Evolutionary conservation across 768 basidiomycete genomes (phyloP).

Genomic region (Tylopilus intermedius): DNA sequence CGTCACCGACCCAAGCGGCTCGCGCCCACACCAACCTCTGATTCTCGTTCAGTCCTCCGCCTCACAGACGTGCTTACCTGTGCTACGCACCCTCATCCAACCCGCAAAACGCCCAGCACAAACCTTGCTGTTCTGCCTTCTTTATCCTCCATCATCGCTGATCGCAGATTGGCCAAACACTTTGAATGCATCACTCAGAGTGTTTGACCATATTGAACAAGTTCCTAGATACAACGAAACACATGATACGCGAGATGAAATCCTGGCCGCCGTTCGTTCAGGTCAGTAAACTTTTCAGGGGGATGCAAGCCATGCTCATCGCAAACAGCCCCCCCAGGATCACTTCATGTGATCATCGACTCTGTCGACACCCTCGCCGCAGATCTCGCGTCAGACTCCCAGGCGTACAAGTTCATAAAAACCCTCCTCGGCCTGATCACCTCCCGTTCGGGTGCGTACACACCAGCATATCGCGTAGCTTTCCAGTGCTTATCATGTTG

Average conservation of each 20-base stretch:
- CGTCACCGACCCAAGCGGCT: conserved; percentile 20
- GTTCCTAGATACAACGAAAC: conserved; percentile 51
- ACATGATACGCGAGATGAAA: conserved; percentile 33
- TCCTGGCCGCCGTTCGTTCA: conserved; percentile 41
- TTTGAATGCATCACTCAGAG: conserved; percentile 23
- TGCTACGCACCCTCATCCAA: conserved; percentile 46
- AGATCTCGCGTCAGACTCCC: conserved; percentile 52
- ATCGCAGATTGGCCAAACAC: conserved; percentile 29
- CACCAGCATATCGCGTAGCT: background rate
- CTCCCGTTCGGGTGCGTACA: conserved; percentile 45
- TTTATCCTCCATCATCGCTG: conserved; percentile 49
- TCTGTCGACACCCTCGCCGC: conserved; percentile 61
- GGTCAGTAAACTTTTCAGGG: conserved; percentile 17
- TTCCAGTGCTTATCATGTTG: conserved; percentile 6
- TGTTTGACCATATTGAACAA: conserved; percentile 46
- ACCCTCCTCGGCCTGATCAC: conserved; percentile 42
- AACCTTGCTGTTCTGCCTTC: conserved; percentile 52
- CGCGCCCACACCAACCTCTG: conserved; percentile 37
- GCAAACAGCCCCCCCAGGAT: conserved; percentile 36
- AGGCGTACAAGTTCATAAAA: conserved; percentile 49
- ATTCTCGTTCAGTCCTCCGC: conserved; percentile 56
- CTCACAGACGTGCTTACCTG: conserved; percentile 52
- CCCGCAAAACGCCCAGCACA: conserved; percentile 16
- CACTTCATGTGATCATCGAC: conserved; percentile 66
- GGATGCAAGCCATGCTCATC: conserved; percentile 4